Evolutionary conservation across 2,329 filamentous ascomycete genomes (phyloP), one percentile per base, ranked within the genome.

Genomic region (Exophiala dermatitidis): DNA sequence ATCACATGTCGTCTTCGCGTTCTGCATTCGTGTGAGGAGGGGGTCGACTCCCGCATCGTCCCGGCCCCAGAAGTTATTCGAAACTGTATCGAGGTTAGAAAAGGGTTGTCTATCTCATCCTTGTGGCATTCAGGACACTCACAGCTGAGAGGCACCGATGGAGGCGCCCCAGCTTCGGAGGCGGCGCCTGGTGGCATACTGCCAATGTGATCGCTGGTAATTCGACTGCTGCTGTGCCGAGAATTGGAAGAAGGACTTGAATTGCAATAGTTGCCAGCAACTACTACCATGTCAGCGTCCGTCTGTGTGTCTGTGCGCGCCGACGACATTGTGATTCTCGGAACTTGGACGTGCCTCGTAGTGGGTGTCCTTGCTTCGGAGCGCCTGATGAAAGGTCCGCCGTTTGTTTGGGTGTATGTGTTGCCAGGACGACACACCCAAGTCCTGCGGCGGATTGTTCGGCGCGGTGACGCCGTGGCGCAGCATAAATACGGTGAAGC

Each of bases 21-120:
- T 85, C 67, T 89, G 85, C 89, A 98, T 95, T 66, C 93, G 91
- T 69, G 91, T 88, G 31, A 98, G 79, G 66, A 98, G 81, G 54
- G 93, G 94, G 43, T 79, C 79, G 66, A 98, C 90, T 68, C 93
- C 94, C 48, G 91, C 93, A 77, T 98, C 93, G 70, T 97, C 91
- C 77, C 95, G 97, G 60, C 93, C 93, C 93, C 93, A 98, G 72
- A 98, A 98, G 70, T 98, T 98, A 75, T 98, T 98, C 66, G 93
- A 91, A 75, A 98, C 59, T 61, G 45, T 10, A 37, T 36, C 29
- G 12, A 9, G 9, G 37, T 49, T 43, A 52, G 29, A 3, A 28
- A 9, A 12, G 2, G 10, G 7, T 34, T 26, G 42, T 5, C 9
- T 8, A 29, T 5, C 5, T 10, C 6, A 29, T 2, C 3, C 2